Evolutionary conservation across 768 basidiomycete species (phyloP), one percentile per base, ranked within the genome.

Genomic region (Naganishia vaughanmartiniae): DNA sequence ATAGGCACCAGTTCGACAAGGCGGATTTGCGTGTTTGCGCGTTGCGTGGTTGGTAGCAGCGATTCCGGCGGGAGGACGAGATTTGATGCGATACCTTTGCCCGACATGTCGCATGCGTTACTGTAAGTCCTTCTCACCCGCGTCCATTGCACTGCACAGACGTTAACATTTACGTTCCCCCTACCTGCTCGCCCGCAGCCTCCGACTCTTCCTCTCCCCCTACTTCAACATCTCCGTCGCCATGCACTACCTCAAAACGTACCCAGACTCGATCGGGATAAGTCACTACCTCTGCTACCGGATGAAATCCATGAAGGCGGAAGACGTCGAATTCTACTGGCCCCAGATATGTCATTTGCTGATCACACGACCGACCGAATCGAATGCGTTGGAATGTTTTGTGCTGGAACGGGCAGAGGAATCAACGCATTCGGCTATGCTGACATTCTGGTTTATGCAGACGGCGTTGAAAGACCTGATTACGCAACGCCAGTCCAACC

Each of bases 361-460:
- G 69, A 87, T 98, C 65, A 96, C 95, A 4, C 87, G 90, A 67
- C 93, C 94, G 0, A 91, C 94, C 7, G 88, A 89, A 76, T 96
- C 93, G 1, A 87, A 90, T 65, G 96, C 96, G 17, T 84, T 99
- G 60, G 95, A 99, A 82, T 90, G 89, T 73, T 98, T 98, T 79
- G 90, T 99, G 48, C 86, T 94, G 33, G 90, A 94, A 66, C 85
- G 89, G 68, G 89, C 90, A 4, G 90, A 92, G 78, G 88, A 89
- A 74, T 95, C 93, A 39, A 93, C 94, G 0, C 96, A 98, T 81
- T 87, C 97, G 65, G 92, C 93, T 67, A 90, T 99, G 86, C 87
- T 94, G 93, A 97, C 96, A 0, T 83, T 99, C 54, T 98, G 95
- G 93, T 96, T 94, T 82, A 94, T 98, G 90, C 96, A 98, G 86